phyloP scores from a whole-genome alignment of 2,329 filamentous ascomycete genomes.

The Zasmidium citrigriseum region DNA sequence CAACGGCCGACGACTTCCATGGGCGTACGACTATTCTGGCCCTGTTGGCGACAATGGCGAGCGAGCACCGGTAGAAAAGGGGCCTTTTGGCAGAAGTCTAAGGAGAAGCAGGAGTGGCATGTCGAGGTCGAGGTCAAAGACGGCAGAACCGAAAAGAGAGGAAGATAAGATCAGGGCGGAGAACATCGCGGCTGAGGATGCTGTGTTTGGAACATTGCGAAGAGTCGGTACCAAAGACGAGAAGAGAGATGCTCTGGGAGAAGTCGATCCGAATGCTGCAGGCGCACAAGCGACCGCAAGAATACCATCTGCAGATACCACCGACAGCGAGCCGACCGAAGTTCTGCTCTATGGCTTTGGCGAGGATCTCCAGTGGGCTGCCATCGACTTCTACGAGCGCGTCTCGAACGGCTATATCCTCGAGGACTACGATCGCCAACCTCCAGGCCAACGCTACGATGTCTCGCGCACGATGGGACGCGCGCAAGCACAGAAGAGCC shows the following conservation, averaged over 20 bases:
- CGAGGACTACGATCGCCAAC: conserved; percentile 87
- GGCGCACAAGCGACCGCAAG: conserved; percentile 12
- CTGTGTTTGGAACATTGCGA: conserved; percentile 43
- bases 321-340: conserved; percentile 61
- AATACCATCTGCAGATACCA: conserved; percentile 36
- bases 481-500: conserved; percentile 65
- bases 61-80: conserved; percentile 57
- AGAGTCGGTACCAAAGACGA: conserved; percentile 32
- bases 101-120: conserved; percentile 40
- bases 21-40: conserved; percentile 53
- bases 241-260: conserved; percentile 29
- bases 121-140: conserved; percentile 42
- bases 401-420: conserved; percentile 79
- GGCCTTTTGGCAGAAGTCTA: conserved; percentile 59
- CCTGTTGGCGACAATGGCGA: conserved; percentile 13
- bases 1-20: conserved; percentile 61
- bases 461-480: conserved; percentile 73
- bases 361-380: conserved; percentile 72
- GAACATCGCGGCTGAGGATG: conserved; percentile 48
- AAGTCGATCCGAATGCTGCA: conserved; percentile 27
- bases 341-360: conserved; percentile 83
- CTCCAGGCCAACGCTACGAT: conserved; percentile 74
- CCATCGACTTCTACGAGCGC: conserved; percentile 83
- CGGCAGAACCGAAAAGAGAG: conserved; percentile 59
- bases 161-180: conserved; percentile 54